Evolutionary conservation across 2,329 filamentous ascomycete species (phyloP), one percentile per base, ranked within the genome.

Genomic region (Fusarium chaquense): DNA sequence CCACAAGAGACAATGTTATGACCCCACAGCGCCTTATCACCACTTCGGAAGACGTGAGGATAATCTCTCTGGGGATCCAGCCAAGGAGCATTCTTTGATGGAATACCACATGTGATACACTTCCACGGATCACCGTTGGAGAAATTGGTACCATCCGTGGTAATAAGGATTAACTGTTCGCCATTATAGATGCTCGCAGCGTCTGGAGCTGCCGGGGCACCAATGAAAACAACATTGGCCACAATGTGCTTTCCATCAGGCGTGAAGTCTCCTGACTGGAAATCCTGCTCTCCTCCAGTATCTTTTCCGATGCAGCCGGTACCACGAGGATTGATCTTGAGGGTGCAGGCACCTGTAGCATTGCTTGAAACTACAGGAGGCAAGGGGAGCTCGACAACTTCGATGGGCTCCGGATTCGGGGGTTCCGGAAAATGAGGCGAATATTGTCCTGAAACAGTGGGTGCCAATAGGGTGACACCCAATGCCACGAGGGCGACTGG

Each of bases 51-150:
- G 1, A 77, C 73, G 45, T 85, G 81, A 0, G 83, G 81, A 62
- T 85, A 85, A 47, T 56, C 53, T 30, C 22, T 47, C 13, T 56
- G 43, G n/a, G 43, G 53, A 49, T 81, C 81, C 3, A 72, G 53
- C 9, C 74, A 75, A 5, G 70, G 44, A 2, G 75, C 67, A 46
- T 83, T 81, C 32, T 72, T 67, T 3, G 51, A 65, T 0, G 80
- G 76, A 0, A 84, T 76, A 3, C 79, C 83, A 56, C 83, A 85
- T 15, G 57, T 85, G 6, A 85, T 55, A 55, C 83, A 85, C 64
- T 83, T 85, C 82, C 83, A 85, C 0, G 78, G 50, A 62, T 84
- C 81, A 0, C 83, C 83, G 52, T 82, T 83, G 2, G 75, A 47
- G 44, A 85, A 85, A 0, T 59, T 76, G 4, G 73, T 79, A 2